Conservation (phyloP, 768 basidiomycete genomes). For the Russula griseocarnosa region DNA sequence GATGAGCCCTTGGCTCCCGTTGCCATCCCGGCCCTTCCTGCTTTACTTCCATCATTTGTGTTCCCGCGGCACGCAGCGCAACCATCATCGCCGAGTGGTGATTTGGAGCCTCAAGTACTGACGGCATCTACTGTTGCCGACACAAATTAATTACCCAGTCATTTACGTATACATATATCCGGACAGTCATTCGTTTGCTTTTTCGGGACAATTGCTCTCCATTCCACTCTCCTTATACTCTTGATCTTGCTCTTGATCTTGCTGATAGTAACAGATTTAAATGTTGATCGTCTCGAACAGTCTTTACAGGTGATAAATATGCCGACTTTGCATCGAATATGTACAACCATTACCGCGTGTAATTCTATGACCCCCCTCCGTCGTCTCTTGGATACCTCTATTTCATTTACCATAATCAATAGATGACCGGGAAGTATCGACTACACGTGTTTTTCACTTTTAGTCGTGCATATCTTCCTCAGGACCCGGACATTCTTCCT, state of each 20-base stretch:
- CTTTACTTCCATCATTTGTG: conserved; percentile 40
- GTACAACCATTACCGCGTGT: conserved; percentile 23
- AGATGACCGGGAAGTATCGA: conserved; percentile 1
- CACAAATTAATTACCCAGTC: not conserved
- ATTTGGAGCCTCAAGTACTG: conserved; percentile 9
- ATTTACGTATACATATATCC: conserved; percentile 1
- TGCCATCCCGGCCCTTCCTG: conserved; percentile 61
- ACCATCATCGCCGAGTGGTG: conserved; percentile 3
- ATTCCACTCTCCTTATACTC: conserved; percentile 9
- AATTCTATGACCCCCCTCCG: conserved; percentile 10
- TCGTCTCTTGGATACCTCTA: conserved; percentile 9
- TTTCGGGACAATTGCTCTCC: conserved; percentile 15
- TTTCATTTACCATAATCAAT: conserved; percentile 2
- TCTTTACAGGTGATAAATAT: conserved; percentile 14
- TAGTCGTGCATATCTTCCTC: conserved; percentile 79
- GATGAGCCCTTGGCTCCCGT: conserved; percentile 47
- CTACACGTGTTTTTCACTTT: conserved; percentile 31
- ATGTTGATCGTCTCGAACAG: conserved; percentile 16
- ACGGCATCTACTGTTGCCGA: conserved; percentile 7
- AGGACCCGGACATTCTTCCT: conserved; percentile 63
- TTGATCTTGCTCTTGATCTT: not conserved
- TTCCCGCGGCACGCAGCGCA: conserved; percentile 25
- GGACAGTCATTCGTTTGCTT: conserved; percentile 8
- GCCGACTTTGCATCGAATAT: conserved; percentile 9
- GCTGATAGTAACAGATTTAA: conserved; percentile 7